Base-by-base conservation (phyloP, 345 rosid genomes). In the Gynandropsis gynandra region DNA sequence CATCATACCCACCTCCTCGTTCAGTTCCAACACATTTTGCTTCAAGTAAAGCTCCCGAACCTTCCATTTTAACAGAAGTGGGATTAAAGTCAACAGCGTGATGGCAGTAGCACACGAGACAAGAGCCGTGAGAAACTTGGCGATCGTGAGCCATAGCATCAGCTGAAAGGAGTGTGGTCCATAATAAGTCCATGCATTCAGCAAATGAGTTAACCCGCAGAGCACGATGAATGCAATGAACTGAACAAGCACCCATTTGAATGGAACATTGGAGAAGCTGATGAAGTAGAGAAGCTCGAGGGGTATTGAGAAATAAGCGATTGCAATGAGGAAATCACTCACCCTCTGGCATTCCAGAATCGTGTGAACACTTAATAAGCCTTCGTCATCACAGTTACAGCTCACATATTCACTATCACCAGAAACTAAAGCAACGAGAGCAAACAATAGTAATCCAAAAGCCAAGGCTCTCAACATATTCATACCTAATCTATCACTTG, bases 251-350 rank as follows among this genome's bases (percentile, higher is more conserved):
- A 90, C 98, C 98, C 98, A 90, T 82, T 90, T 90, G 73, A 90
- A 90, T 9, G 98, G 98, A 56, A 90, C 68, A 46, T 82, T 76
- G 18, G 98, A 77, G 74, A 81, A 84, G 71, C 96, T 90, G 58
- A 90, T 64, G 57, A 90, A 90, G 82, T 82, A 90, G 40, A 90
- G 87, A 7, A 90, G 79, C 68, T 90, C 98, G 1, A 90, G 75
- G 4, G 98, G 98, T 51, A 90, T 90, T 0, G 98, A 90, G 68
- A 90, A 87, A 67, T 90, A 87, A 0, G 98, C 98, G 48, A 84
- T 72, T 8, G 87, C 95, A 56, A 90, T 90, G 43, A 90, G 59
- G 66, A 82, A 71, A 80, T 90, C 98, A 68, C 98, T 90, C 58
- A 87, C 92, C 72, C 68, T 82, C 46, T 90, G 96, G 43, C 92